Evolutionary conservation across 2,329 filamentous ascomycete genomes (phyloP).

Genomic region (Lasiodiplodia sp.): DNA sequence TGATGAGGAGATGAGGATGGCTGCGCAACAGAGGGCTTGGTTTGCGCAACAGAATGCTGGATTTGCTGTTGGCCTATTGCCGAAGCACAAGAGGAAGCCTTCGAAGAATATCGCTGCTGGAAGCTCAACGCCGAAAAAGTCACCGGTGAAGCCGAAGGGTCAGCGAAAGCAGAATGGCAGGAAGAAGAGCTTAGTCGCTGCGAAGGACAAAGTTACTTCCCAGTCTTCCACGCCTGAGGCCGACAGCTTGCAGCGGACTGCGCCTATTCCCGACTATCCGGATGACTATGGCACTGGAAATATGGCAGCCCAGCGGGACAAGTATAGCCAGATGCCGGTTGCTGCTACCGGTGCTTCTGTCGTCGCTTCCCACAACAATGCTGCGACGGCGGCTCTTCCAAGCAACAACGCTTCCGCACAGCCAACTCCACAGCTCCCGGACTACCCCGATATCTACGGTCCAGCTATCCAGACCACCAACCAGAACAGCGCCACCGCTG

Average conservation of each 20-base stretch:
- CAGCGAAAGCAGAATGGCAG: neutral
- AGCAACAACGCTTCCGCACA: neutral
- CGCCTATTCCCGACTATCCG: neutral
- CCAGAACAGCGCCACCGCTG: neutral
- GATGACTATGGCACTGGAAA: neutral
- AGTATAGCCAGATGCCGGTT: neutral
- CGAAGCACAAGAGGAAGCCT: neutral
- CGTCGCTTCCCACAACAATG: too few relatives aligned
- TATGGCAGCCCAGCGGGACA: neutral
- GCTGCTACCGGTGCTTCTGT: too few relatives aligned
- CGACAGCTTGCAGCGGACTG: neutral
- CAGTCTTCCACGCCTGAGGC: neutral
- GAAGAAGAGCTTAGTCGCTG: neutral
- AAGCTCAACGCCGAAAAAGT: neutral
- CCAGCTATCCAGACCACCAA: neutral
- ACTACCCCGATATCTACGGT: neutral
- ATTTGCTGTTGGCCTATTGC: neutral
- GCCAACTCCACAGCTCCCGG: neutral
- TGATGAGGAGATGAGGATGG: neutral
- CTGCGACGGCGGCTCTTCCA: too few relatives aligned
- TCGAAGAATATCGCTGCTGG: neutral
- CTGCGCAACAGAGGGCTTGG: neutral
- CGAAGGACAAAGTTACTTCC: neutral
- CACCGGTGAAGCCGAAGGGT: neutral
- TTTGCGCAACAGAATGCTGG: too few relatives aligned